Conservation (phyloP, 208 protist species). For the Acanthamoeba lenticulata region DNA sequence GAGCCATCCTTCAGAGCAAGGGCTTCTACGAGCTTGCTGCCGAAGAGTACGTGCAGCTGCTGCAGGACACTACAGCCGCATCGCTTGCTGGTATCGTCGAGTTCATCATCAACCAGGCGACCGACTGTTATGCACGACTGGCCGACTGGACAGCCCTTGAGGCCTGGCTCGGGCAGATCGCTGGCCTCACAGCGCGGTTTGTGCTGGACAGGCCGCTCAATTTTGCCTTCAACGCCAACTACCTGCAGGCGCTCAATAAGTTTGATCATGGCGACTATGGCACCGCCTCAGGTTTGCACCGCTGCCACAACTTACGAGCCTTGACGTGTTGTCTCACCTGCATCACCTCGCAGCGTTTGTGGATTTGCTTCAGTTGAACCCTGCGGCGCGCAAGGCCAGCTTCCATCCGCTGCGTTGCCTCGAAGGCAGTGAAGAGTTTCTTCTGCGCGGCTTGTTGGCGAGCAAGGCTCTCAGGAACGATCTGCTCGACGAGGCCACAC, state of each 20-base stretch:
- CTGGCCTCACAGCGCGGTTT: background rate
- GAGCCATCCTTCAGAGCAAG: constrained; percentile 35
- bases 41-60: constrained; percentile 5
- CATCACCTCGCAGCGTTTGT: background rate
- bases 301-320: no score
- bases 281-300: constrained; percentile 35
- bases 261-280: constrained; percentile 51
- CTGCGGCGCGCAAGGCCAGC: background rate
- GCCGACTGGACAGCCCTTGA: constrained; percentile 1
- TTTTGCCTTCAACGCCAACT: background rate
- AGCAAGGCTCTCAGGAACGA: constrained; percentile 36
- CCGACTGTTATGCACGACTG: background rate
- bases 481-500: background rate
- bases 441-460: background rate
- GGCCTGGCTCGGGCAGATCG: background rate
- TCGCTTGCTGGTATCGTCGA: background rate
- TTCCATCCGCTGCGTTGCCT: constrained; percentile 20
- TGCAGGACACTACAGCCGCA: background rate
- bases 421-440: background rate
- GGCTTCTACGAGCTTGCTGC: constrained; percentile 16
- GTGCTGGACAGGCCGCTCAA: background rate
- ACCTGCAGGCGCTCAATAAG: background rate
- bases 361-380: background rate
- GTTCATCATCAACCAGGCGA: constrained; percentile 29
- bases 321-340: background rate